Evolutionary conservation across 2,329 filamentous ascomycete species (phyloP).

Genomic region (Microsporum audouinii): DNA sequence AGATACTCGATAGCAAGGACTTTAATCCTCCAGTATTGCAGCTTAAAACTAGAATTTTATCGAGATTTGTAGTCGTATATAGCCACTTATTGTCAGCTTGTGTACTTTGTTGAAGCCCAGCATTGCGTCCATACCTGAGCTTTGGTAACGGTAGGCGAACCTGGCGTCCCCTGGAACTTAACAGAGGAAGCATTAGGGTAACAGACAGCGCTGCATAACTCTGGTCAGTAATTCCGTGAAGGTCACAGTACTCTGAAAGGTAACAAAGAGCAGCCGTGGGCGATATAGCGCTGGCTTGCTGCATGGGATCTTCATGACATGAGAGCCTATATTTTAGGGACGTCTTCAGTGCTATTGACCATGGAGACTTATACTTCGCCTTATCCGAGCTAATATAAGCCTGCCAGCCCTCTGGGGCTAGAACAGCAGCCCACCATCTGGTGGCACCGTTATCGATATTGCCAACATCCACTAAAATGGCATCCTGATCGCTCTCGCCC

Average conservation of each 20-base stretch:
- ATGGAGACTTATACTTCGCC: constrained; percentile 7
- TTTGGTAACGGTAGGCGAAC: neutral
- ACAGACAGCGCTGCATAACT: constrained; percentile 18
- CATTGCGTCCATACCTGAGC: neutral
- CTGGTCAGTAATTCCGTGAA: constrained; percentile 16
- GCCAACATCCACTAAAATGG: constrained; percentile 7
- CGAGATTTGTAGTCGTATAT: neutral
- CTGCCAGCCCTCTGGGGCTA: constrained; percentile 14
- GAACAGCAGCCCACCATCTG: constrained; percentile 15
- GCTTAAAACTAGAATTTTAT: neutral
- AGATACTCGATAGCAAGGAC: neutral
- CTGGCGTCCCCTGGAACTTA: neutral
- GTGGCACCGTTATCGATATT: constrained; percentile 4
- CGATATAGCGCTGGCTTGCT: constrained; percentile 7
- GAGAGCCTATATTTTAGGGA: neutral
- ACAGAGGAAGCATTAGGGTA: constrained; percentile 17
- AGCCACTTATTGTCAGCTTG: neutral
- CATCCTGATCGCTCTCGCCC: neutral
- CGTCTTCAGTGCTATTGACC: constrained; percentile 5
- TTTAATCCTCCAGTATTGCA: neutral
- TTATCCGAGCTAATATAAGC: constrained; percentile 5
- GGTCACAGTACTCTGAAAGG: constrained; percentile 17
- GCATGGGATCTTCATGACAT: neutral
- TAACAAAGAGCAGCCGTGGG: constrained; percentile 15
- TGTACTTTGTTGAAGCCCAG: neutral